Evolutionary conservation across 2,329 filamentous ascomycete species (phyloP), one percentile per base, ranked within the genome.

Genomic region (Diaporthe helianthi): DNA sequence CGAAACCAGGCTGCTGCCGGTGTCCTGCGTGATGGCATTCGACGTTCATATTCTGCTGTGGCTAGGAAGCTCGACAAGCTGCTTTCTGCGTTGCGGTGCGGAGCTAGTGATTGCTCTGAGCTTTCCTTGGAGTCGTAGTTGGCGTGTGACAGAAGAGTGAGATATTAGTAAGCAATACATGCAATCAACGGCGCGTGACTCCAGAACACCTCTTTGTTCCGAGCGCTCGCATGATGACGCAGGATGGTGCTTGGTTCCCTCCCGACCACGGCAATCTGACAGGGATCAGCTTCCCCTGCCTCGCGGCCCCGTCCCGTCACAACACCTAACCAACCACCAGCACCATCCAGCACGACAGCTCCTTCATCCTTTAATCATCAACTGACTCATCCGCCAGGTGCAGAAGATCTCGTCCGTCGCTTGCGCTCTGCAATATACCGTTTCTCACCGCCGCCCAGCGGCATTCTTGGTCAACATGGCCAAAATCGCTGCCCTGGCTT

Each of bases 401-500:
- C 41, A 36, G 13, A 44, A 63, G 58, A 7, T 19, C 8, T 49
- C 15, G 29, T 31, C 41, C n/a, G 33, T 41, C 47, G 33, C 47
- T 54, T 65, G 47, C 63, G 47, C 26, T 54, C 19, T 41, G 51
- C 13, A 33, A n/a, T 46, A n/a, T 49, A 1, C 12, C 38, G 7
- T 47, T 24, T 17, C 1, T 29, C 9, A 47, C 41, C 60, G 71
- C 69, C 71, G 71, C 71, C 55, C 69, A 71, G 70, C 69, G 49
- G 69, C 68, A 65, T 36, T 49, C 26, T 44, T 44, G 24, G 60
- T 61, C 24, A 71, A 69, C 22, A 83, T 84, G 82, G 76, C 79
- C 73, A 80, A 76, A 74, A 74, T 82, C 72, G 75, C 76, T 64
- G 73, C 72, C 69, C 74, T 80, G 73, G 75, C 76, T 71, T 76